Conservation (phyloP, 2,329 filamentous ascomycete genomes). For the Pyricularia grisea region DNA sequence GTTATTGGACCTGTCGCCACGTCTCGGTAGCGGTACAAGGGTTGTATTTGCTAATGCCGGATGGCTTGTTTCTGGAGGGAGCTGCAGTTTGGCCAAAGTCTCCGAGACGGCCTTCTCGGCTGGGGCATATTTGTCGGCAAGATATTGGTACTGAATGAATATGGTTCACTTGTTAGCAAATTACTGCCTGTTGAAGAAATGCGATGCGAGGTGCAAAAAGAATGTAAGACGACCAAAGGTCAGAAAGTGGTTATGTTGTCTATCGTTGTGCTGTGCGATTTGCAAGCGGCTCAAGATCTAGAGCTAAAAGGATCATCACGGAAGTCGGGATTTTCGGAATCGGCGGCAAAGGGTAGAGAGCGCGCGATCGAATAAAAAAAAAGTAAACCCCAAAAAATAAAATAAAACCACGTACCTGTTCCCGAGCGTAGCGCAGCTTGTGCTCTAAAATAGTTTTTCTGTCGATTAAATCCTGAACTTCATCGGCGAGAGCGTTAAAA, state of each 20-base stretch:
- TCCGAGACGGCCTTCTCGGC: constrained; percentile 57
- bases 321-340: constrained; percentile 5
- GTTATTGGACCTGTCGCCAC: constrained; percentile 31
- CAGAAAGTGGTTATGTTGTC: constrained; percentile 41
- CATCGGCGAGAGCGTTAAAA: constrained; percentile 54
- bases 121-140: constrained; percentile 60
- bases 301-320: constrained; percentile 58
- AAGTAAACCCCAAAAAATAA: constrained; percentile 7
- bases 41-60: constrained; percentile 36
- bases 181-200: background rate
- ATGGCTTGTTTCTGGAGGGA: constrained; percentile 42
- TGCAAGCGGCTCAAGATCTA: constrained; percentile 65
- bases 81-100: constrained; percentile 56
- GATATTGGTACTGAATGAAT: constrained; percentile 44
- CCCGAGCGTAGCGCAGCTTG: constrained; percentile 56
- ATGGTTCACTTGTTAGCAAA: background rate
- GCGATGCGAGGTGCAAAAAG: constrained; percentile 10
- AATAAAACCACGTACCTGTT: constrained; percentile 43
- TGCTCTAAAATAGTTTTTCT: constrained; percentile 57
- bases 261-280: constrained; percentile 43
- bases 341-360: background rate
- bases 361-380: background rate
- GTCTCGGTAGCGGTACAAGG: constrained; percentile 45
- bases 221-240: constrained; percentile 14
- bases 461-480: constrained; percentile 54